Conservation (phyloP, 1,284 basidiomycete species). For the Entoloma clypeatum region DNA sequence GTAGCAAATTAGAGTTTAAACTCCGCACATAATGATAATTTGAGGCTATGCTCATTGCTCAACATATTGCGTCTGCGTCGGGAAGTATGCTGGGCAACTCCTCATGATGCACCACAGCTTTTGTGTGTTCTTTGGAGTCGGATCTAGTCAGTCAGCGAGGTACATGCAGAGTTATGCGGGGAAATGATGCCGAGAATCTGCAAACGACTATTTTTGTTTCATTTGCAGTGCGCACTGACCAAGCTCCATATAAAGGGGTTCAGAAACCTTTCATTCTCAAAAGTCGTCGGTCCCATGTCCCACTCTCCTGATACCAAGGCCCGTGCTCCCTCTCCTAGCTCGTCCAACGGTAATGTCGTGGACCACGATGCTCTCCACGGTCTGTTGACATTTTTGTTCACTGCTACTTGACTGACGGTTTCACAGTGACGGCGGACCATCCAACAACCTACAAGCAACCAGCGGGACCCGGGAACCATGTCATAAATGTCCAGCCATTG, state of each 20-base stretch:
- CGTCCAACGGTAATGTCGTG: slow-evolving; percentile 59
- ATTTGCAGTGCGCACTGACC: slow-evolving; percentile 6
- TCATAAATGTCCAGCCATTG: slow-evolving; percentile 79
- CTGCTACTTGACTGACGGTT: slow-evolving; percentile 7
- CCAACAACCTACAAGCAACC: slow-evolving; percentile 30
- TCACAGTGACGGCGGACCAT: slow-evolving; percentile 54
- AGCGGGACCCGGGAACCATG: slow-evolving; percentile 30
- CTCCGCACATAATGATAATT: background rate
- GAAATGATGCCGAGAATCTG: too few species aligned
- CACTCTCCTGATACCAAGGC: slow-evolving; percentile 49
- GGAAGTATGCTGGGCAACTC: too few species aligned
- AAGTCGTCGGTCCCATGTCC: background rate
- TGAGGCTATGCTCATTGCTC: too few species aligned
- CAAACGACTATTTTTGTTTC: slow-evolving; percentile 1
- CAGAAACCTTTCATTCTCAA: slow-evolving; percentile 3
- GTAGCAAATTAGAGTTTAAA: background rate
- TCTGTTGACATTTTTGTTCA: slow-evolving; percentile 29
- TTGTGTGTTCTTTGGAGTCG: background rate
- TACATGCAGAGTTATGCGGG: background rate
- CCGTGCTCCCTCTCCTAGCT: slow-evolving; percentile 39
- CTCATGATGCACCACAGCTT: too few species aligned
- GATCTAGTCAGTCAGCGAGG: background rate
- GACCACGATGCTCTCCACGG: slow-evolving; percentile 71
- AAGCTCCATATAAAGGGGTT: slow-evolving; percentile 11
- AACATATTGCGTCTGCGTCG: too few species aligned